phyloP scores from a whole-genome alignment of 2,329 filamentous ascomycete species.

The Hymenoscyphus fructigenus region DNA sequence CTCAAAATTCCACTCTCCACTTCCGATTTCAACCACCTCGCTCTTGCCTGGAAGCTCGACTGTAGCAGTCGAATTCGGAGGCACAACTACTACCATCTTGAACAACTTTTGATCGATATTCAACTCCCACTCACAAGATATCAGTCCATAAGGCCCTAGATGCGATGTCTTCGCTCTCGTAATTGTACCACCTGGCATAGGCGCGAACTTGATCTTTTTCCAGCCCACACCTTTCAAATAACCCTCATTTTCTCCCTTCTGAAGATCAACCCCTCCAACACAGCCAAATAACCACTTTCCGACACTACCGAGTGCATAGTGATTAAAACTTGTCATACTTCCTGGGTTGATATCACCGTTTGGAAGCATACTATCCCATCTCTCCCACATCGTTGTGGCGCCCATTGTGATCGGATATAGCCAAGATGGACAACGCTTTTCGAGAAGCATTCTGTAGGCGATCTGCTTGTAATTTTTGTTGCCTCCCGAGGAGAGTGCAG shows the following conservation, averaged over 20 bases:
- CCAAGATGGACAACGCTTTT: conserved; percentile 37
- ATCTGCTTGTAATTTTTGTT: conserved; percentile 22
- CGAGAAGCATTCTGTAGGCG: conserved; percentile 41
- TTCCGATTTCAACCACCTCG: conserved; percentile 20
- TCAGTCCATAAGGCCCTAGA: conserved; percentile 34
- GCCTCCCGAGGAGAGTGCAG: conserved; percentile 16
- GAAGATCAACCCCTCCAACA: conserved; percentile 32
- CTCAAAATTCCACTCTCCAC: conserved; percentile 22
- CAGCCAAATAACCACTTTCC: conserved; percentile 29
- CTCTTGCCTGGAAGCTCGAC: conserved; percentile 30
- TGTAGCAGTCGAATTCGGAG: conserved; percentile 25
- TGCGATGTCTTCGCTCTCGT: conserved; percentile 33
- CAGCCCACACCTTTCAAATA: conserved; percentile 29
- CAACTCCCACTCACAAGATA: conserved; percentile 28
- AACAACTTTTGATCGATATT: conserved; percentile 15
- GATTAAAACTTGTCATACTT: conserved; percentile 32
- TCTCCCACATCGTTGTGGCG: conserved; percentile 32
- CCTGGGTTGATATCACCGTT: conserved; percentile 30
- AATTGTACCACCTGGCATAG: conserved; percentile 36
- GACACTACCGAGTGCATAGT: conserved; percentile 31
- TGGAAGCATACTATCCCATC: conserved; percentile 33
- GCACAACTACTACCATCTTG: conserved; percentile 21
- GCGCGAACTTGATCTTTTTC: conserved; percentile 33
- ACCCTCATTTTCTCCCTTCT: not conserved
- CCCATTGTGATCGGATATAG: conserved; percentile 33